Evolutionary conservation across 257 asterid species (phyloP), one percentile per base, ranked within the genome.

Genomic region (Haberlea rhodopensis): DNA sequence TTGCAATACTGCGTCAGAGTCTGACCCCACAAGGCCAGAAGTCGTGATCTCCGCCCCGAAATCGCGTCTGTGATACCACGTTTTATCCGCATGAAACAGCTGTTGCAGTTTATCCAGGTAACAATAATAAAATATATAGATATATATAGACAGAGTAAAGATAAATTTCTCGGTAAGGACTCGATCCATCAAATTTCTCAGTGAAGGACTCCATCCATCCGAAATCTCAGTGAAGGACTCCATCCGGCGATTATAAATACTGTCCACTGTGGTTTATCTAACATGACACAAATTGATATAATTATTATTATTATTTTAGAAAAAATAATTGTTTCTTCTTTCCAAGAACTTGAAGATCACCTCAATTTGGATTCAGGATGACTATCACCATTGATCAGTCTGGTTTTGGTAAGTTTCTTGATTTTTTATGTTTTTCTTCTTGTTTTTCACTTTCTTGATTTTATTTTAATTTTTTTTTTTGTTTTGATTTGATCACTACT

Each of bases 221-320:
- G 85, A 88, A 85, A 72, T 88, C 83, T 81, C 95, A 84, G 95
- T 82, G 80, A 84, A 90, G 97, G 97, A 82, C 96, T 1, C 77
- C 69, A 8, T 75, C 94, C 89, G 90, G 94, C 87, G 16, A 34
- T 34, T 91, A 91, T 91, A 91, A 88, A 91, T 88, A 84, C 84
- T 25, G 53, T 43, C 76, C 52, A 22, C 62, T 31, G 48, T 49
- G 62, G 53, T 55, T 16, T 62, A 29, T n/a, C 58, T 43, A 27
- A 52, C 13, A 79, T 58, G 75, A 62, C 68, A 51, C 13, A 28
- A 55, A 15, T n/a, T 32, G 34, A 7, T 54, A 65, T 19, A 5
- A 34, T 16, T 22, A 28, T 13, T 54, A 45, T 37, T 8, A n/a
- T 63, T 11, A 3, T 5, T 51, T 57, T 51, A 8, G 27, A 16